These are phyloP conservation scores for Kluyveromyces starmeri DNA, from an alignment of 805 yeast species.

Conservation along the genomic window DNA sequence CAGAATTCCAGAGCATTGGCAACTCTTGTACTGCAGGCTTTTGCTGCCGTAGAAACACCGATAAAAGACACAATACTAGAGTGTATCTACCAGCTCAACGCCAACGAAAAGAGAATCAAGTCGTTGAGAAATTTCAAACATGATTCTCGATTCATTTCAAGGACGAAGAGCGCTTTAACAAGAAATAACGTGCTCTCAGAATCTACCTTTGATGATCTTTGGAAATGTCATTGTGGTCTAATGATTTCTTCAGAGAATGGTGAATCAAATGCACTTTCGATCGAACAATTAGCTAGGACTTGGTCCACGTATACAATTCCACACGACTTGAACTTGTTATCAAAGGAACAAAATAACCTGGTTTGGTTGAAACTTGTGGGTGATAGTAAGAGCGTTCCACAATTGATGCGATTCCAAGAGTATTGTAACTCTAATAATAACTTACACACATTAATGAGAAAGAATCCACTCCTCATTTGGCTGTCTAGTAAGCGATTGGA, in stretches of 20 bases:
- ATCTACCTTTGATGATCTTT: background rate
- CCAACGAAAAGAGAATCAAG: constrained; percentile 13
- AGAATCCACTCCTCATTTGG: no score
- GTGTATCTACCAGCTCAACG: constrained; percentile 10
- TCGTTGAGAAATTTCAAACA: constrained; percentile 11
- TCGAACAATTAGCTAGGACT: constrained; percentile 1
- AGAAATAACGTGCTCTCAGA: background rate
- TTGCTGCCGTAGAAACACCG: background rate
- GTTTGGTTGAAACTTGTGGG: background rate
- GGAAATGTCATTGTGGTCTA: background rate
- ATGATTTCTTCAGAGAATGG: background rate
- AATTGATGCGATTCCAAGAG: background rate
- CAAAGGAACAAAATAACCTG: background rate
- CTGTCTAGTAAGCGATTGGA: no score
- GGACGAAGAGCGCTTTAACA: constrained; percentile 10
- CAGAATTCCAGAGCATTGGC: constrained; percentile 14
- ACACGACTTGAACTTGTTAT: background rate
- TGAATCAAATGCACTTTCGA: background rate
- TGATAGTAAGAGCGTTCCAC: background rate
- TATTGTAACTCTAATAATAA: no score
- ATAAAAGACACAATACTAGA: constrained; percentile 10
- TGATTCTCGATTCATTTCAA: constrained; percentile 9
- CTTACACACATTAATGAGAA: no score
- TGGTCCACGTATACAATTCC: background rate
- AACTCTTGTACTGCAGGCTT: constrained; percentile 17